Conservation (phyloP, 768 basidiomycete species). For the Pilatotrama ljubarskyi region DNA sequence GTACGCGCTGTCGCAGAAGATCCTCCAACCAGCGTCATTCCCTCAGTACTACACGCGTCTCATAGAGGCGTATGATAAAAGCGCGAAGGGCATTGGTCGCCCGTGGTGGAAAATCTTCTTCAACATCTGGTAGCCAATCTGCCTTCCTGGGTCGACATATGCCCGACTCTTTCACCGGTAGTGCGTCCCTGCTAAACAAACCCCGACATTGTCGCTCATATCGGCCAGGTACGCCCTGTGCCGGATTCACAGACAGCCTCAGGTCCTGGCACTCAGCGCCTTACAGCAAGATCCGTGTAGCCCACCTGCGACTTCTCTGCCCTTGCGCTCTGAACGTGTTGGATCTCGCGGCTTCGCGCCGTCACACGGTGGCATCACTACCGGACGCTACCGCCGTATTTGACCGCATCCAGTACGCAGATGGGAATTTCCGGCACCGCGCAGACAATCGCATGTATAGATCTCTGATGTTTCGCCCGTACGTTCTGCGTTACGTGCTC, state of each 20-base stretch:
- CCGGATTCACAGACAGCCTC: no score
- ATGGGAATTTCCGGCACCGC: neutral
- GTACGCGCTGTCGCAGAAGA: constrained; percentile 68
- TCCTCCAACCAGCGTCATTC: constrained; percentile 66
- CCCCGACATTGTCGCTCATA: neutral
- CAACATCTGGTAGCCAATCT: constrained; percentile 59
- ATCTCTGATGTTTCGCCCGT: constrained; percentile 2
- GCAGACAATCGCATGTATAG: neutral
- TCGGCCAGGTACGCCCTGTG: constrained; percentile 1
- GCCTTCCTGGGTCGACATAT: neutral
- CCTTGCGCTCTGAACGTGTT: neutral
- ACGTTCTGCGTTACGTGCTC: neutral
- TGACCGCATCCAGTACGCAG: neutral
- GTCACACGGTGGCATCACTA: neutral
- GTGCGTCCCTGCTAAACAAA: neutral
- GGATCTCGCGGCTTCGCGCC: neutral
- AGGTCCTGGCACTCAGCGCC: neutral
- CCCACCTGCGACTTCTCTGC: neutral
- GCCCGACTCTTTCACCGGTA: neutral
- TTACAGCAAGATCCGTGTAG: neutral
- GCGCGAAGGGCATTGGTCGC: constrained; percentile 70
- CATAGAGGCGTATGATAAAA: constrained; percentile 72
- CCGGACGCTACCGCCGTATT: neutral
- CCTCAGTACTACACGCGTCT: constrained; percentile 75
- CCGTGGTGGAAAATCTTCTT: constrained; percentile 88